Evolutionary conservation across 768 basidiomycete genomes (phyloP).

Genomic region (Auricularia sp.): DNA sequence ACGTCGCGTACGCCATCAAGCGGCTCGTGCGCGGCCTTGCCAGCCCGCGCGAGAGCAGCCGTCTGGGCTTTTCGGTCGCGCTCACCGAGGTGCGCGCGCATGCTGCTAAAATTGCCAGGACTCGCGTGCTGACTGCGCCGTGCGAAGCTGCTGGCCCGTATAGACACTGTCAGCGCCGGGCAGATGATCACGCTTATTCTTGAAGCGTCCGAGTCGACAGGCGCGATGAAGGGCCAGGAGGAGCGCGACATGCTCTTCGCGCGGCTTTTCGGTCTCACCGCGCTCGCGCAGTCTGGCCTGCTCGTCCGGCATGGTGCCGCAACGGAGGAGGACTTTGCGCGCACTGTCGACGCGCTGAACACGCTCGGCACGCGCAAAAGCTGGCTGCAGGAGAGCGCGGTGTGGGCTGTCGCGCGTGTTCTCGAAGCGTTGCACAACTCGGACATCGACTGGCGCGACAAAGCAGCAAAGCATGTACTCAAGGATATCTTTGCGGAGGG

Average conservation of each 20-base stretch:
- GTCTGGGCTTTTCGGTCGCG: conserved; percentile 92
- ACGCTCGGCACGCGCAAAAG: conserved; percentile 72
- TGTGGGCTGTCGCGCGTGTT: conserved; percentile 68
- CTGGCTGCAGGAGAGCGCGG: conserved; percentile 86
- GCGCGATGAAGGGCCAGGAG: conserved; percentile 81
- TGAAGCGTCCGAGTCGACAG: conserved; percentile 59
- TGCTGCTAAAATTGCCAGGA: conserved; percentile 7
- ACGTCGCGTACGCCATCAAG: conserved; percentile 87
- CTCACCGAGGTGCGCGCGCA: conserved; percentile 69
- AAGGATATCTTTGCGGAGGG: conserved; percentile 45
- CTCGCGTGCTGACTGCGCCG: neutral
- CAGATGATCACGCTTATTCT: conserved; percentile 71
- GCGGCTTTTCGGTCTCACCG: conserved; percentile 78
- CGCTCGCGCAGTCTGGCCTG: conserved; percentile 78
- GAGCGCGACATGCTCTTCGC: conserved; percentile 90
- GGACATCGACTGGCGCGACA: conserved; percentile 59
- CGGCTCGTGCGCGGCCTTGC: conserved; percentile 80
- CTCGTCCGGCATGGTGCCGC: conserved; percentile 55
- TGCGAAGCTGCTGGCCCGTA: conserved; percentile 62
- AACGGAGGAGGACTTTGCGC: conserved; percentile 46
- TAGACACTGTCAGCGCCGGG: conserved; percentile 65
- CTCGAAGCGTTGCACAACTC: conserved; percentile 50
- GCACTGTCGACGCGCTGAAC: conserved; percentile 51
- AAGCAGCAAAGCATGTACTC: conserved; percentile 45
- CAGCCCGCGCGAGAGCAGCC: conserved; percentile 85